A percentile compares a stretch with the other conserved stretches of the same genome.
phyloP scores from a whole-genome alignment of 305 asterid species.

The Rubia peregrina region DNA sequence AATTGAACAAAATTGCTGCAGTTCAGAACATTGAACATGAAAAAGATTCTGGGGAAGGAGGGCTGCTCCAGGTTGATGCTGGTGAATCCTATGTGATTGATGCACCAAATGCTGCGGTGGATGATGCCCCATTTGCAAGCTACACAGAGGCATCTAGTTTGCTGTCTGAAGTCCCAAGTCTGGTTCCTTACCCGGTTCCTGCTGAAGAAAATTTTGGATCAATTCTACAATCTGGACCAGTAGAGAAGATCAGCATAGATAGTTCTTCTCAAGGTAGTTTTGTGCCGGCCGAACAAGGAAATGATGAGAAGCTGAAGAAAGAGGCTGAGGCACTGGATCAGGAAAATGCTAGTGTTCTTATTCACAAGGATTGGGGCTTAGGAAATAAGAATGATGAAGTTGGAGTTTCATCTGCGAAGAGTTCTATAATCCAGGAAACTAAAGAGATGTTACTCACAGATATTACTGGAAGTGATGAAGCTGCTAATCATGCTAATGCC shows the following conservation, averaged over 20 bases:
- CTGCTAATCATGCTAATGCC: slow-evolving; percentile 19
- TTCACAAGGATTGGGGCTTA: slow-evolving; percentile 18
- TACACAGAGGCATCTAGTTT: slow-evolving; percentile 24
- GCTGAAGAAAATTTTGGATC: slow-evolving; percentile 22
- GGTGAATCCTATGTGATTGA: slow-evolving; percentile 22
- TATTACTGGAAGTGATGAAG: slow-evolving; percentile 25
- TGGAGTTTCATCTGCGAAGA: slow-evolving; percentile 22
- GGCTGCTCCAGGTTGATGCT: slow-evolving; percentile 6
- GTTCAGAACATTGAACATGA: background rate
- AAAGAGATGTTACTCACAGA: slow-evolving; percentile 32
- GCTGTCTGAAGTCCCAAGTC: slow-evolving; percentile 22
- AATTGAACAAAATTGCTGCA: background rate
- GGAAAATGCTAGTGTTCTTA: slow-evolving; percentile 18
- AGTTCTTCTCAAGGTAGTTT: slow-evolving; percentile 18
- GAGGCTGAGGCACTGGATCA: slow-evolving; percentile 18
- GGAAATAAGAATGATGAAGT: slow-evolving; percentile 23
- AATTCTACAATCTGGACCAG: slow-evolving; percentile 14
- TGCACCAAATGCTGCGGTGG: slow-evolving; percentile 22
- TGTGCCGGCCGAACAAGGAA: slow-evolving; percentile 17
- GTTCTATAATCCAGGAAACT: slow-evolving; percentile 20
- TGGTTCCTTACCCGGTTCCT: background rate
- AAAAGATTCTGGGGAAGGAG: slow-evolving; percentile 16
- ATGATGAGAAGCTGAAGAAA: slow-evolving; percentile 29
- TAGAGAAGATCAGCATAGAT: slow-evolving; percentile 15
- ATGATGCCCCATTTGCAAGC: slow-evolving; percentile 26